Evolutionary conservation across 2,329 filamentous ascomycete species (phyloP).

Genomic region (Cladosporium sp.): DNA sequence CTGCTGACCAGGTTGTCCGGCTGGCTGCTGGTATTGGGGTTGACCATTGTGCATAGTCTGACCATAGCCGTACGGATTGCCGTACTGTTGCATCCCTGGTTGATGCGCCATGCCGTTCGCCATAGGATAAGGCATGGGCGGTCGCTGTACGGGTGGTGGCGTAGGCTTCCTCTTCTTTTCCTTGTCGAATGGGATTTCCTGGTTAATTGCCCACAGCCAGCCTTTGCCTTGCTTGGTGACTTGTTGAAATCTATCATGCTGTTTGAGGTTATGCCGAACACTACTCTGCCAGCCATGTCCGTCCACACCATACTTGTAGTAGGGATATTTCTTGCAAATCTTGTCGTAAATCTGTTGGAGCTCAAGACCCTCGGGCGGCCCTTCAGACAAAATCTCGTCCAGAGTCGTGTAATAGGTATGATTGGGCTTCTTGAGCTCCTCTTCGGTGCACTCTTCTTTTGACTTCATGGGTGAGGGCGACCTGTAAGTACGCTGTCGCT

Average conservation of each 20-base stretch:
- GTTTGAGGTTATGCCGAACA: conserved; percentile 64
- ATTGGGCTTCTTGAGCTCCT: conserved; percentile 69
- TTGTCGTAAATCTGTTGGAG: conserved; percentile 67
- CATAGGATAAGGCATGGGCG: conserved; percentile 23
- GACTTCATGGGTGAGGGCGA: conserved; percentile 65
- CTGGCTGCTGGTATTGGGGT: conserved; percentile 16
- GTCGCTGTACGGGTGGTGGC: conserved; percentile 33
- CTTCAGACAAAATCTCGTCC: conserved; percentile 61
- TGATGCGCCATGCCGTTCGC: conserved; percentile 24
- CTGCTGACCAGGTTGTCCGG: conserved; percentile 20
- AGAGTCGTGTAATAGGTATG: conserved; percentile 65
- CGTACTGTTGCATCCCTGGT: conserved; percentile 22
- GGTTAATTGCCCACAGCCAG: conserved; percentile 63
- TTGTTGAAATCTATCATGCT: conserved; percentile 61
- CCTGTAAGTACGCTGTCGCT: conserved; percentile 53
- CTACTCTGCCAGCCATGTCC: conserved; percentile 67
- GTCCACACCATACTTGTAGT: conserved; percentile 60
- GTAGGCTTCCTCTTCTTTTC: conserved; percentile 54
- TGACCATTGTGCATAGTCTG: conserved; percentile 19
- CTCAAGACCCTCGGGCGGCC: conserved; percentile 58
- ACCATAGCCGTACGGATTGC: conserved; percentile 19
- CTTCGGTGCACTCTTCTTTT: conserved; percentile 66
- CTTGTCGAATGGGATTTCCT: conserved; percentile 60
- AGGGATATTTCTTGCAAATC: conserved; percentile 63
- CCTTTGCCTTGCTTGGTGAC: conserved; percentile 62